These are phyloP conservation scores for Hemileccinum impolitum DNA, from an alignment of 768 basidiomycete genomes.

Conservation along the genomic window DNA sequence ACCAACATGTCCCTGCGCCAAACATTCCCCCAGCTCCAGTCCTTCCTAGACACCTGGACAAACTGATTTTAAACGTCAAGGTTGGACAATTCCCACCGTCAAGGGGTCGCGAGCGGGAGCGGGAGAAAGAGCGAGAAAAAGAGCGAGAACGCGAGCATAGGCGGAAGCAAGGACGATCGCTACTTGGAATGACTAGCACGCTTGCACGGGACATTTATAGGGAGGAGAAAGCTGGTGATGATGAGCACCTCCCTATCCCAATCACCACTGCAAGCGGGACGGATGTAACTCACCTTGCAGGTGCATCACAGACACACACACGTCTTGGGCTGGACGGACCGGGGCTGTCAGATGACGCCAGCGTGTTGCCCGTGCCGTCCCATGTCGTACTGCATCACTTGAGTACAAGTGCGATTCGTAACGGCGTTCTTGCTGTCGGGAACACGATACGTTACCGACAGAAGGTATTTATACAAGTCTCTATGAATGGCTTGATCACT, in stretches of 20 bases:
- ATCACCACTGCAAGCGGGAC: slow-evolving; percentile 40
- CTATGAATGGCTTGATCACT: slow-evolving; percentile 8
- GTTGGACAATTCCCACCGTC: slow-evolving; percentile 31
- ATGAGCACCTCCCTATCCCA: slow-evolving; percentile 28
- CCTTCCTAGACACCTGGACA: slow-evolving; percentile 89
- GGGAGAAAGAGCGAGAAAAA: slow-evolving; percentile 35
- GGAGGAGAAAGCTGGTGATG: slow-evolving; percentile 20
- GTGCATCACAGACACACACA: slow-evolving; percentile 21
- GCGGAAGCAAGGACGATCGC: slow-evolving; percentile 30
- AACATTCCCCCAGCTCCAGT: slow-evolving; percentile 85
- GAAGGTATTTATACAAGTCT: slow-evolving; percentile 54
- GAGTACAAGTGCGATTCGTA: slow-evolving; percentile 91
- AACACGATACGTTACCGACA: slow-evolving; percentile 88
- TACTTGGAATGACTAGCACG: slow-evolving; percentile 35
- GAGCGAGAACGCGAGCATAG: slow-evolving; percentile 31
- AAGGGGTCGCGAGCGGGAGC: slow-evolving; percentile 33
- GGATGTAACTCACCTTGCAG: slow-evolving; percentile 33
- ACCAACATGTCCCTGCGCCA: slow-evolving; percentile 52
- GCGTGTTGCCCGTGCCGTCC: slow-evolving; percentile 87
- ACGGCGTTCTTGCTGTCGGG: slow-evolving; percentile 89
- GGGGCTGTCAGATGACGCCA: slow-evolving; percentile 78
- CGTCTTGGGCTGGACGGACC: slow-evolving; percentile 36
- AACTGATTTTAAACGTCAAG: slow-evolving; percentile 78
- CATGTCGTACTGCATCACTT: slow-evolving; percentile 95
- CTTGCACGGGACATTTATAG: slow-evolving; percentile 27